A percentile compares a stretch with the other conserved stretches of the same genome.
These are phyloP conservation scores for Xylariaceae sp. DNA, from an alignment of 2,329 filamentous ascomycete genomes.

Conservation along the genomic window DNA sequence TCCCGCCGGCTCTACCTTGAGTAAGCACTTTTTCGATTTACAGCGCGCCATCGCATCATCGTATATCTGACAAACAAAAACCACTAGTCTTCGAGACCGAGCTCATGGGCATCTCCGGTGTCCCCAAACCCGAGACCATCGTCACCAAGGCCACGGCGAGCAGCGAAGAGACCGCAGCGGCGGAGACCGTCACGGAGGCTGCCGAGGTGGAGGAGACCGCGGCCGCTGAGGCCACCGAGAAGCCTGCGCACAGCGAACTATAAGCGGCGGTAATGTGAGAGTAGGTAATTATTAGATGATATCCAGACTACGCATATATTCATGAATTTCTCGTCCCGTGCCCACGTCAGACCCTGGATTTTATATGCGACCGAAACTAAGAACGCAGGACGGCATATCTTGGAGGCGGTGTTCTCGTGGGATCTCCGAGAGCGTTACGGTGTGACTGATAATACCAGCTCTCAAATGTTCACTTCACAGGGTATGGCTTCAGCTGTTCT, in stretches of 20 bases:
- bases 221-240: slow-evolving; percentile 51
- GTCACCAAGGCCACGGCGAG: slow-evolving; percentile 35
- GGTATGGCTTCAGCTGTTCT: no score
- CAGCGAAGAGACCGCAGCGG: slow-evolving; percentile 27
- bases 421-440: not conserved
- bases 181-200: slow-evolving; percentile 41
- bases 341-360: not conserved
- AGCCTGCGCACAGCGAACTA: slow-evolving; percentile 55
- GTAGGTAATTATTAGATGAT: not conserved
- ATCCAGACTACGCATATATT: not conserved
- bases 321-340: not conserved
- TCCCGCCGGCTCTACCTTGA: slow-evolving; percentile 70
- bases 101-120: slow-evolving; percentile 75
- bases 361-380: not conserved
- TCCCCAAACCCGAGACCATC: slow-evolving; percentile 48
- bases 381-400: no score
- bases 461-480: no score
- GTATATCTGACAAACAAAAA: slow-evolving; percentile 12
- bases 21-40: slow-evolving; percentile 39
- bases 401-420: not conserved
- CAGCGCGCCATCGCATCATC: not conserved
- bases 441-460: no score
- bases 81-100: slow-evolving; percentile 84
- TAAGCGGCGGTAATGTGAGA: slow-evolving; percentile 30
- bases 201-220: slow-evolving; percentile 49